phyloP scores from a whole-genome alignment of 148 eudicot species.

The Linanthus parryae region DNA sequence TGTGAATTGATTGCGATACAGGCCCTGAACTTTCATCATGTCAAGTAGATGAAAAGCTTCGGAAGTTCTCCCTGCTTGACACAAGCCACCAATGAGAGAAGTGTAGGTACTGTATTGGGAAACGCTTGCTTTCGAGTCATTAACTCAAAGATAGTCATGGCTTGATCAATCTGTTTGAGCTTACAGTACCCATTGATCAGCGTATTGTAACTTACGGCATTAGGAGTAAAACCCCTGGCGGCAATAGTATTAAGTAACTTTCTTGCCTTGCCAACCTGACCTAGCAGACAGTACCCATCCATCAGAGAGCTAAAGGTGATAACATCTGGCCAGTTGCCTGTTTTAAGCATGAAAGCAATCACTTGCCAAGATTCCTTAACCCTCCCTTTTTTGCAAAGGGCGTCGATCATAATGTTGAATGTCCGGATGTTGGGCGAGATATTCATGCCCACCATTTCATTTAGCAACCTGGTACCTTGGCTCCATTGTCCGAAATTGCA shows the following conservation, averaged over 20 bases:
- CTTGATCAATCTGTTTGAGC: too few relatives aligned
- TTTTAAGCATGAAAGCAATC: slow-evolving; percentile 6
- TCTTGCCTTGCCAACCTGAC: slow-evolving; percentile 1
- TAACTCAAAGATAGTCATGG: too few relatives aligned
- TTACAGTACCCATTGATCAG: too few relatives aligned
- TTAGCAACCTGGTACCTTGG: neutral
- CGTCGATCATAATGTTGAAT: slow-evolving; percentile 5
- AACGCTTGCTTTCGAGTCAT: too few relatives aligned
- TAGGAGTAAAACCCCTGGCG: neutral
- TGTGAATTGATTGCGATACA: too few relatives aligned
- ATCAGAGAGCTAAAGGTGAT: slow-evolving; percentile 4
- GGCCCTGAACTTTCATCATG: too few relatives aligned
- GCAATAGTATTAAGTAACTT: neutral
- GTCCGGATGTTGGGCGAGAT: neutral
- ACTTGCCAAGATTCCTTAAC: slow-evolving; percentile 3
- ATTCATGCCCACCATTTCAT: slow-evolving; percentile 4
- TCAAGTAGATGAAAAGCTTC: too few relatives aligned
- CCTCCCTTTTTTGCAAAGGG: slow-evolving; percentile 9
- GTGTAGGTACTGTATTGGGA: too few relatives aligned
- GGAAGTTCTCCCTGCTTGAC: too few relatives aligned
- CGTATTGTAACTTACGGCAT: too few relatives aligned
- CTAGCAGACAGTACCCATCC: slow-evolving; percentile 10
- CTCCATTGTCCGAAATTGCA: slow-evolving; percentile 3
- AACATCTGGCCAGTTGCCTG: slow-evolving; percentile 4
- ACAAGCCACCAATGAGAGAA: too few relatives aligned